Base-by-base conservation (phyloP, 2,329 filamentous ascomycete species). In the Penicillium italicum region DNA sequence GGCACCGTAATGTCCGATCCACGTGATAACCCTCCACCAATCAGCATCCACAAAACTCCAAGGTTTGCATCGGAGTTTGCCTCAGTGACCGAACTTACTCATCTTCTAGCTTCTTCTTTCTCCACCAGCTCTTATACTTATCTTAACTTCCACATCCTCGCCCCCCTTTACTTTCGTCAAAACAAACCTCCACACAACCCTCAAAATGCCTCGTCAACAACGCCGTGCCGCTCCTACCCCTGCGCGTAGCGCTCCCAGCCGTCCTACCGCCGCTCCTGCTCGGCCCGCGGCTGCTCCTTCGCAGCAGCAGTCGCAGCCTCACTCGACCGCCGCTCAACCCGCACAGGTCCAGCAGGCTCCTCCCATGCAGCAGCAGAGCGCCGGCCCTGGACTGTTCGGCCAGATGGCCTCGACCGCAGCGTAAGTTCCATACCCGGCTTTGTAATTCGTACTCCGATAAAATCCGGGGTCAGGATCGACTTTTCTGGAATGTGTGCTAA, bases 381-480 rank as follows among this genome's bases (percentile, higher is more conserved):
- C 87, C 63, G 90, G 91, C 28, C 87, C 91, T 5, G 93, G 94
- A 62, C 82, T 99, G 11, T 91, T 99, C 66, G 93, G 91, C 57
- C 91, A 97, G 82, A 97, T 99, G 89, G 94, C 94, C 64, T 91
- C 87, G 72, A 99, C 94, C 55, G 94, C 94, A 75, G 94, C 94
- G 93, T 97, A 87, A 80, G 91, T 86, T 12, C 20, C 20, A n/a
- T 0, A 10, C 11, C 43, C 26, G 26, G 30, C 42, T 14, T 38
- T 50, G 18, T 28, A 24, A 14, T 44, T 26, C 48, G 7, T 52
- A 18, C 43, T 22, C 41, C 58, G 54, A 52, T 41, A 58, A 50
- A 56, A 57, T 41, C 54, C 58, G 56, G 50, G 48, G 40, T 55
- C 16, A 26, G 12, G 8, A 5, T 38, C 55, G 18, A 24, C 34